Evolutionary conservation across 192 early-diverging fungal species (phyloP), one percentile per base, ranked within the genome.

Genomic region (Backusella mclennaniae): DNA sequence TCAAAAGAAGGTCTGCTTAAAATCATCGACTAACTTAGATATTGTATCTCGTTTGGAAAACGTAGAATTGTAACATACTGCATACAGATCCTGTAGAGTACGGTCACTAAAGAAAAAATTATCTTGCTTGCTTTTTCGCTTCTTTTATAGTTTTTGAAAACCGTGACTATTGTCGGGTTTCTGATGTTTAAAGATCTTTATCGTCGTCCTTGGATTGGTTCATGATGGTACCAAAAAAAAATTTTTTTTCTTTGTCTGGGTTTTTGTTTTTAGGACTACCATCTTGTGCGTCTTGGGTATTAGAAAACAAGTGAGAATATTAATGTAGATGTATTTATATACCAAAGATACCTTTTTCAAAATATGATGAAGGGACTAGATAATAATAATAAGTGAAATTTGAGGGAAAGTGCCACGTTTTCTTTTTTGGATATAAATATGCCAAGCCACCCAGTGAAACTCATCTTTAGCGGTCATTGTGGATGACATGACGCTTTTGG

Each of bases 11-110:
- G 56, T 59, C 70, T 70, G 69, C 69, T 77, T 46, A 70, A 71
- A 66, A 56, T 77, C 76, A 77, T 77, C 76, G 70, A 77, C 76
- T 77, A 77, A 69, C 76, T 77, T 77, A 53, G 69, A 29, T 35
- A 72, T 39, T 66, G 67, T 68, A 69, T 77, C 76, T 77, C 71
- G 76, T 77, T 77, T 77, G 31, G 53, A 77, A 31, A 71, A 71
- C 70, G 70, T 71, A 46, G 41, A 72, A 72, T 52, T 44, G 70
- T 42, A 49, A 72, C 44, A 52, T 72, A 72, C 70, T 72, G 70
- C 70, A 72, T 72, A 72, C 70, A 72, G 70, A 72, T 72, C 70
- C 70, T 72, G 70, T 72, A 72, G 70, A 72, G 70, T 72, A 72
- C 70, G 70, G 70, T 72, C 29, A 76, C 31, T 70, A 33, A 80